A percentile compares a stretch with the other conserved stretches of the same genome.
These are phyloP conservation scores for Sporobolomyces phaffii DNA, from an alignment of 768 basidiomycete species.

Conservation along the genomic window DNA sequence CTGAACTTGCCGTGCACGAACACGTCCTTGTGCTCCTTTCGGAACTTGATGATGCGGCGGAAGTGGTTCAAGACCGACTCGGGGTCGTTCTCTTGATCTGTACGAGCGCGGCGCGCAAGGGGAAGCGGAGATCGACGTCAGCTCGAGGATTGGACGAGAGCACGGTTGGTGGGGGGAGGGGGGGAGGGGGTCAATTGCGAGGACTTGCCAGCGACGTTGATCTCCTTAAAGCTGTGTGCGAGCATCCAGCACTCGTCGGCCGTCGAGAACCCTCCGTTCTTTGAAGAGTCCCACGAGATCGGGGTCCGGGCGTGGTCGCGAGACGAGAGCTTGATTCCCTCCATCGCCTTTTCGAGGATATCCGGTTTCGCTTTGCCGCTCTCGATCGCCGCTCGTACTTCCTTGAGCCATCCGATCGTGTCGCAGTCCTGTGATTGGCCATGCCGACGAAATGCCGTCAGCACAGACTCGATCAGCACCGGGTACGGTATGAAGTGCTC, in stretches of 20 bases:
- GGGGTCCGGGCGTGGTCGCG: slow-evolving; percentile 67
- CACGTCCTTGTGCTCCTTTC: slow-evolving; percentile 56
- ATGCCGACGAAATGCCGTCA: too few relatives aligned
- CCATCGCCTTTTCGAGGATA: slow-evolving; percentile 14
- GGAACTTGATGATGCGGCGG: slow-evolving; percentile 54
- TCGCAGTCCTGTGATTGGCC: slow-evolving; percentile 56
- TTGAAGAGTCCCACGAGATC: slow-evolving; percentile 45
- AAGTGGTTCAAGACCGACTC: slow-evolving; percentile 58
- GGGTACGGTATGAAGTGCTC: too few relatives aligned
- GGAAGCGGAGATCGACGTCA: too few relatives aligned
- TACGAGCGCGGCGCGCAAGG: too few relatives aligned
- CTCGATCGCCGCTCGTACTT: slow-evolving; percentile 10
- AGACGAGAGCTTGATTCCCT: slow-evolving; percentile 31
- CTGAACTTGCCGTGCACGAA: slow-evolving; percentile 62
- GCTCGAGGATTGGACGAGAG: too few relatives aligned
- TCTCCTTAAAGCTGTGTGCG: slow-evolving; percentile 31
- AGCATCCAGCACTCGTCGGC: slow-evolving; percentile 31
- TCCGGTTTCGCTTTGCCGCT: not conserved
- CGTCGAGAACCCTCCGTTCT: slow-evolving; percentile 22
- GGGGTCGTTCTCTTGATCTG: slow-evolving; percentile 52
- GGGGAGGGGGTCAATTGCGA: too few relatives aligned
- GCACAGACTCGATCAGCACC: too few relatives aligned
- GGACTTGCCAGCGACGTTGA: slow-evolving; percentile 49
- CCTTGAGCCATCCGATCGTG: slow-evolving; percentile 23
- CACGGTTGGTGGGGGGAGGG: too few relatives aligned